Base-by-base conservation (phyloP, 306 rosid species). In the Cicer cuneatum region DNA sequence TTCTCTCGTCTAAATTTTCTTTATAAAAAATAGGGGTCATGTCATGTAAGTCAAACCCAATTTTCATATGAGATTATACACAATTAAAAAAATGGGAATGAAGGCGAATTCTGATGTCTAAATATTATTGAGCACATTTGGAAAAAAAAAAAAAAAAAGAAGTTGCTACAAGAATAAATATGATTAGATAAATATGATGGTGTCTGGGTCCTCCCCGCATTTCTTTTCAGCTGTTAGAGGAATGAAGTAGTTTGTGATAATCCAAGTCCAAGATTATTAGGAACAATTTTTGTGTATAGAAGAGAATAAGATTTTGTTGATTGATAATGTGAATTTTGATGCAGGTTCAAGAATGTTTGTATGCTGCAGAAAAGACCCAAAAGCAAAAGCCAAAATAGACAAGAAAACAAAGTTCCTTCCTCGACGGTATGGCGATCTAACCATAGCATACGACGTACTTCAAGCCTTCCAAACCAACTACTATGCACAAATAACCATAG, bases 301-400 rank as follows among this genome's bases (percentile, higher is more conserved):
- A 5, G 39, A 29, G 40, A 57, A 57, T 10, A 21, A 57, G 16
- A 21, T 57, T 57, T 10, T 21, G 63, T 10, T 57, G 6, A 39
- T 63, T 14, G 9, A 63, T 63, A 5, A 45, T 69, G 38, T 24
- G 56, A 1, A 24, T 65, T 14, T 58, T 56, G 9, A n/a, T 73
- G 63, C 62, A 94, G 99, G 87, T 8, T 47, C 78, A 8, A 81
- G 59, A 13, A 90, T 94, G 96, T 73, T 19, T 43, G 95, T 87
- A 3, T 94, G 99, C 76, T 94, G 99, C 66, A 82, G 7, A 69
- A 86, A 69, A 74, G 99, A 94, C 71, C 97, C 96, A 2, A 90
- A 85, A 60, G 74, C 18, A 5, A 90, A 87, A 78, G 86, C 73
- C 10, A 80, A 73, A 48, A 9, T 54, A 2, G 6, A 5, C 0